phyloP scores from a whole-genome alignment of 1,284 basidiomycete genomes.

The Ganoderma leucocontextum region DNA sequence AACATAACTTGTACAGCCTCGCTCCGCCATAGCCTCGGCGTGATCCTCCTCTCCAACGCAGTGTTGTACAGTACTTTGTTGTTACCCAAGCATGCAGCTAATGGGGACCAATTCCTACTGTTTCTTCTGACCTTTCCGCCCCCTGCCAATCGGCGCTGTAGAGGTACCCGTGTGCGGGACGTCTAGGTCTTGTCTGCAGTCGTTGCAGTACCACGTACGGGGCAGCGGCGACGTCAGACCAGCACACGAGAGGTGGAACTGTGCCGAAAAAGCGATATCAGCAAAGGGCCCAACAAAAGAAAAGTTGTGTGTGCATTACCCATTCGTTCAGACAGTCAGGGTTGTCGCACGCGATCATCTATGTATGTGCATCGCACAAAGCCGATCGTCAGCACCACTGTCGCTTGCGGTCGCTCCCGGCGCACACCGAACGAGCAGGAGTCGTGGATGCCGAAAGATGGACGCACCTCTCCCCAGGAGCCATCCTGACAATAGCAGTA shows the following conservation, averaged over 20 bases:
- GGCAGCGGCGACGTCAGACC: conserved; percentile 66
- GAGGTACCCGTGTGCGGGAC: conserved; percentile 23
- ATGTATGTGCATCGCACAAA: conserved; percentile 32
- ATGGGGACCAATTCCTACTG: conserved; percentile 11
- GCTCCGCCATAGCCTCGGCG: too few relatives aligned
- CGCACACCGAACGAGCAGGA: neutral
- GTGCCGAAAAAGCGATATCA: neutral
- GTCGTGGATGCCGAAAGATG: neutral
- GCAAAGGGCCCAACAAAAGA: neutral
- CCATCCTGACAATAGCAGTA: conserved; percentile 74
- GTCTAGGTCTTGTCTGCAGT: conserved; percentile 48
- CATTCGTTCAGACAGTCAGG: conserved; percentile 72
- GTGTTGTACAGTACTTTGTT: too few relatives aligned
- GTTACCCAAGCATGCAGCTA: too few relatives aligned
- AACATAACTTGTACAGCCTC: too few relatives aligned
- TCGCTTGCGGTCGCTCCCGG: neutral
- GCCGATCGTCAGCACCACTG: neutral
- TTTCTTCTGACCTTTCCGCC: conserved; percentile 44
- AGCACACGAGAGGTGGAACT: conserved; percentile 72
- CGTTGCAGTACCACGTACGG: conserved; percentile 59
- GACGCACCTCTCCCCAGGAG: conserved; percentile 67
- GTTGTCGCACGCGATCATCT: conserved; percentile 80
- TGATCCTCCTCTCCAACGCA: too few relatives aligned
- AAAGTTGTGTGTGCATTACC: conserved; percentile 50
- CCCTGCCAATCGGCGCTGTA: conserved; percentile 21